Base-by-base conservation (phyloP, 129 eudicot genomes). In the Calendula officinalis region DNA sequence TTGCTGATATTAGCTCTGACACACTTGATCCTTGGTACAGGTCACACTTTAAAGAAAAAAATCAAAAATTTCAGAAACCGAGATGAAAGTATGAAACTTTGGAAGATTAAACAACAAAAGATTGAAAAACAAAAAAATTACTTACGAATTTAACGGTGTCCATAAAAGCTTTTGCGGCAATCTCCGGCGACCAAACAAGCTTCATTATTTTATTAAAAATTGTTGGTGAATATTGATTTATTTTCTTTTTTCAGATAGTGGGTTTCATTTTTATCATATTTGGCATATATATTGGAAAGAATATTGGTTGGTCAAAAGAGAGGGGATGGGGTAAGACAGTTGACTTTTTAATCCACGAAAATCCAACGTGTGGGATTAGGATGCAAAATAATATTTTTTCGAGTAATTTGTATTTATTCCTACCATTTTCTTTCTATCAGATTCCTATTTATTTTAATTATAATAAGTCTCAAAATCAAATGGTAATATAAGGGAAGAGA, bases 131-230 rank as follows among this genome's bases (percentile, higher is more conserved):
- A 3, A n/a, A 17, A 9, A 14, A n/a, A 2, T 1, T 46, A 66
- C 88, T 34, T 81, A 90, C 97, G 3, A 83, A 74, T 83, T 84
- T 79, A 10, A 90, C 85, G 57, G 95, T 90, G 52, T 86, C 91
- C 59, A 83, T 72, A 56, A 81, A 86, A 57, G 95, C 97, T 70
- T 90, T 86, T 22, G 86, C 67, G 3, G 97, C 97, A 48, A 77
- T 69, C 56, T 90, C 97, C 56, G 95, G 95, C 10, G 89, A 86
- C 97, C 97, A 90, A 70, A 83, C 80, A 16, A 83, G 86, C 80
- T 90, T 83, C 97, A 90, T 90, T 22, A 22, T 34, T 57, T 50
- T 70, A 62, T 56, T 68, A 12, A 11, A 15, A 35, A 14, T 4
- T 11, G 27, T 54, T 27, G 15, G 38, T 54, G 59, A 30, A 50